Evolutionary conservation across 352 stramenopile species (phyloP), one percentile per base, ranked within the genome.

Genomic region (Globisporangium megalacanthum): DNA sequence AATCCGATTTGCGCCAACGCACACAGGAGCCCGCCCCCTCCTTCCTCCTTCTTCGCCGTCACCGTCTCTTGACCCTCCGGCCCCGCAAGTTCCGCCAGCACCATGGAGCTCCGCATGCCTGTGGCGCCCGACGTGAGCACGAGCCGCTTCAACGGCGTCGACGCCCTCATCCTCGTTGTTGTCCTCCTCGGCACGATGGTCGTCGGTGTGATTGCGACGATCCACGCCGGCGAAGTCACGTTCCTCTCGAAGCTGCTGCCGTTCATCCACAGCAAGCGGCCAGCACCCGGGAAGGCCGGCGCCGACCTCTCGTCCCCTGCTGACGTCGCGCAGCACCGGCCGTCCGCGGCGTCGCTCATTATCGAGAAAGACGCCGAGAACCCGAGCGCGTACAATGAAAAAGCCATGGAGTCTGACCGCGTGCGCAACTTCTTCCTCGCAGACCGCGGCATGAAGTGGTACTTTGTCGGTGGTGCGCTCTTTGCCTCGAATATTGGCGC

Each of bases 401-500:
- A 15, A 64, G 79, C 46, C 59, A 70, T 52, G 10, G 56, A 62
- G 49, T 46, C 56, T 2, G 62, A 80, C 47, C 68, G 64, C 56
- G 52, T 70, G 41, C 54, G 58, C 22, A 83, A 77, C 65, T 88
- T 85, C 58, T 88, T 86, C 58, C 54, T 88, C 6, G 78, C 78
- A 1, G 78, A 88, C 49, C 72, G 75, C 8, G 72, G 76, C 50
- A 85, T 86, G 76, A 69, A 83, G 66, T 86, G 78, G 75, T 86
- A 82, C 52, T 73, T 83, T 39, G 73, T 86, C 6, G 75, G 75
- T 19, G 75, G 75, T 41, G 73, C 76, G 31, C 53, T 87, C 5
- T 89, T 87, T 53, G 77, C 77, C 14, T 82, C 68, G 49, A 87
- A 89, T 64, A 86, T 89, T 61, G 79, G 79, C 48, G 73, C 74